phyloP scores from a whole-genome alignment of 1,284 basidiomycete species.

The Ceratobasidium sp. region DNA sequence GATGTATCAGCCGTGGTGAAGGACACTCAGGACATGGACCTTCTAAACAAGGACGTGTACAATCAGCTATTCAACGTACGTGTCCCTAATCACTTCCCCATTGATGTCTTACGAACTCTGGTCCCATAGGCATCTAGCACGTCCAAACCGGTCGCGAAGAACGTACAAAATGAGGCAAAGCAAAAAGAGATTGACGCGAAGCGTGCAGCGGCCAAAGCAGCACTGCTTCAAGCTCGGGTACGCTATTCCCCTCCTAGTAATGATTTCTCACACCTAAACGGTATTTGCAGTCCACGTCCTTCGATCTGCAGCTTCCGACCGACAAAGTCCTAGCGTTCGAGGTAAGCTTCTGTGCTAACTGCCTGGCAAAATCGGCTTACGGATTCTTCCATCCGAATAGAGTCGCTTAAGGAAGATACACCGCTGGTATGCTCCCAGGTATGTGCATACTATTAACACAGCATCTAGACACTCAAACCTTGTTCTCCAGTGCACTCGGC shows the following conservation, averaged over 20 bases:
- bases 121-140: background rate
- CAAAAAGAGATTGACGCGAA: constrained; percentile 38
- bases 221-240: constrained; percentile 32
- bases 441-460: background rate
- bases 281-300: constrained; percentile 10
- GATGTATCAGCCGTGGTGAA: constrained; percentile 21
- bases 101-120: background rate
- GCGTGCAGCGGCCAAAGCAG: constrained; percentile 30
- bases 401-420: constrained; percentile 28
- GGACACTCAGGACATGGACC: constrained; percentile 38
- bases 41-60: constrained; percentile 37
- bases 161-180: constrained; percentile 33
- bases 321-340: constrained; percentile 40
- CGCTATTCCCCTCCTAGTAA: background rate
- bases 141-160: constrained; percentile 34
- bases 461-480: background rate
- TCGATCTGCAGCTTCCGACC: constrained; percentile 38
- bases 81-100: background rate
- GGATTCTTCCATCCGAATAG: constrained; percentile 2
- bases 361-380: background rate
- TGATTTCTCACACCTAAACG: background rate
- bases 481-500: constrained; percentile 14
- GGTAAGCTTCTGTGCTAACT: constrained; percentile 22
- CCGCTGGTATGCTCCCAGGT: constrained; percentile 36
- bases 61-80: constrained; percentile 41